phyloP scores from a whole-genome alignment of 192 early-diverging fungal species.

The Backusella sp. region DNA sequence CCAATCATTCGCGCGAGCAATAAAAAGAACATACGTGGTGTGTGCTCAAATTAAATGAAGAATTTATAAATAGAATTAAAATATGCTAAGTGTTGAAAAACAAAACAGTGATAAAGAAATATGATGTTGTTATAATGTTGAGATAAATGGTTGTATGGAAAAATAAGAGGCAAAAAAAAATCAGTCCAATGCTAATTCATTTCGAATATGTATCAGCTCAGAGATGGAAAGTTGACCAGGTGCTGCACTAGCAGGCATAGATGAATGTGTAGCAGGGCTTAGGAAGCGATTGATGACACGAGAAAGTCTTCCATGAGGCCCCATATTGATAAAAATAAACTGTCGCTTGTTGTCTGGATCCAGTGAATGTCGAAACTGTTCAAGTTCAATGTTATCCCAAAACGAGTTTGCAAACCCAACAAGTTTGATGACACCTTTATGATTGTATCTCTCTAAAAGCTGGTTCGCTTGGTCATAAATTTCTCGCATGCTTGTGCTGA shows the following conservation, averaged over 20 bases:
- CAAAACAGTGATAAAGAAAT: no score
- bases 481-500: constrained; percentile 41
- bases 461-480: constrained; percentile 45
- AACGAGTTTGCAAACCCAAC: constrained; percentile 75
- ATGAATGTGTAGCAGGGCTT: constrained; percentile 88
- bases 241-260: constrained; percentile 74
- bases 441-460: background rate
- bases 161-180: no score
- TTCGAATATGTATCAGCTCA: constrained; percentile 49
- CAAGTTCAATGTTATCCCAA: constrained; percentile 81
- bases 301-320: constrained; percentile 77
- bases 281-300: constrained; percentile 82
- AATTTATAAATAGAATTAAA: background rate
- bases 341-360: constrained; percentile 49
- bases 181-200: background rate
- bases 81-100: background rate
- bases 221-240: constrained; percentile 85
- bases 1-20: background rate
- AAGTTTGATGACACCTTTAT: constrained; percentile 82
- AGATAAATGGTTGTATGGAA: no score
- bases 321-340: constrained; percentile 94
- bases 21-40: background rate
- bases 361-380: constrained; percentile 55
- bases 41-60: background rate
- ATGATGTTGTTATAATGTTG: no score